Evolutionary conservation across 2,329 filamentous ascomycete species (phyloP).

Genomic region (Colletotrichum gloeosporioides): DNA sequence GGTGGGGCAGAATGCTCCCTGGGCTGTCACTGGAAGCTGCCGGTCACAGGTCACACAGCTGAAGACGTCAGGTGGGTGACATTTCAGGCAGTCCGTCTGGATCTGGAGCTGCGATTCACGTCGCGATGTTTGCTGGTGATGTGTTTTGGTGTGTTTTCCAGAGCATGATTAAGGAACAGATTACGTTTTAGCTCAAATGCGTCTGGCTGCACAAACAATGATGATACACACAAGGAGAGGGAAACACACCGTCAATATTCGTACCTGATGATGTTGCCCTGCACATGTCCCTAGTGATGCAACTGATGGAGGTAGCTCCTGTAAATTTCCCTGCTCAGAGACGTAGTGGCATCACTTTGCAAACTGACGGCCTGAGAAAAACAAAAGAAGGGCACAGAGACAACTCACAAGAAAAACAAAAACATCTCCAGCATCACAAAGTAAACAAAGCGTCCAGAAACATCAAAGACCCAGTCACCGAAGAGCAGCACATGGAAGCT

Average conservation of each 20-base stretch:
- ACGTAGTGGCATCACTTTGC: background rate
- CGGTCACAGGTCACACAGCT: constrained; percentile 3
- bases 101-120: background rate
- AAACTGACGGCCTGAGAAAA: background rate
- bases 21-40: background rate
- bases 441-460: background rate
- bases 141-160: background rate
- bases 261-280: background rate
- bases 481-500: background rate
- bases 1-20: background rate
- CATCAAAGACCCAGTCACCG: background rate
- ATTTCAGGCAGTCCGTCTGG: background rate
- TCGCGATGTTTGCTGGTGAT: background rate
- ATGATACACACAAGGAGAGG: background rate
- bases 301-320: background rate
- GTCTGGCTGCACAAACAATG: background rate
- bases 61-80: constrained; percentile 8
- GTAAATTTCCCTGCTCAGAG: background rate
- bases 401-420: background rate
- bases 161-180: background rate
- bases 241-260: background rate
- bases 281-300: background rate
- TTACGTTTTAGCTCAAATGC: background rate
- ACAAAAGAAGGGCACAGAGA: background rate
- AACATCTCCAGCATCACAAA: background rate